Conservation (phyloP, 805 yeast species). For the Ogataea henricii region DNA sequence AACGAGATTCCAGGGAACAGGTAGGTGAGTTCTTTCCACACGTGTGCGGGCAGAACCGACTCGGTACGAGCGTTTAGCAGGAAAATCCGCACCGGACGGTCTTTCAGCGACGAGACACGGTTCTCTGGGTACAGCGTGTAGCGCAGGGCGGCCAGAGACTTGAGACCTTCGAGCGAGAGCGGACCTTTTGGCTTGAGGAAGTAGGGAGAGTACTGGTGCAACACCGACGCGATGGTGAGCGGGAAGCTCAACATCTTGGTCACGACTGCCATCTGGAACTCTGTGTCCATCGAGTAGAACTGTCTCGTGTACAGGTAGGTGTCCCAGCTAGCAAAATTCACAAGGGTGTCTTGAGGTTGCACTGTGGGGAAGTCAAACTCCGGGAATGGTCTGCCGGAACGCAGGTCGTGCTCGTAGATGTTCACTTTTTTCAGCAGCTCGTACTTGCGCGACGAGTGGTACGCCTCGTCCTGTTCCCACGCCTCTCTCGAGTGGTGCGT, state of each 20-base stretch:
- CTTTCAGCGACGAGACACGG: constrained; percentile 63
- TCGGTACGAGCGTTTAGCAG: constrained; percentile 92
- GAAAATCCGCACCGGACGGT: constrained; percentile 87
- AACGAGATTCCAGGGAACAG: constrained; percentile 80
- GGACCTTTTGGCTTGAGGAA: constrained; percentile 82
- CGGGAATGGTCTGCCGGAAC: constrained; percentile 92
- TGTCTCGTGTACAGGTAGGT: constrained; percentile 88
- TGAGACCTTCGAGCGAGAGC: constrained; percentile 86
- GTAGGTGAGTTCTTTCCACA: constrained; percentile 91
- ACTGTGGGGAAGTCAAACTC: constrained; percentile 91
- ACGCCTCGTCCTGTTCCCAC: constrained; percentile 78
- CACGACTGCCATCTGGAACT: constrained; percentile 91
- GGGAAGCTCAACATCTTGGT: constrained; percentile 95
- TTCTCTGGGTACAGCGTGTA: constrained; percentile 83
- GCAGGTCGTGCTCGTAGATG: constrained; percentile 89
- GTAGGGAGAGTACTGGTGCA: constrained; percentile 88
- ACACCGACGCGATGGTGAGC: constrained; percentile 77
- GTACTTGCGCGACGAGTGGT: constrained; percentile 67
- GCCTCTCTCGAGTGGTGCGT: constrained; percentile 91
- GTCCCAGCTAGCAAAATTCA: constrained; percentile 89
- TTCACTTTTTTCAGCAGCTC: constrained; percentile 83
- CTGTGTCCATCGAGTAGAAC: constrained; percentile 95
- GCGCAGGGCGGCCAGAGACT: constrained; percentile 88
- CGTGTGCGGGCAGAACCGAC: constrained; percentile 88
- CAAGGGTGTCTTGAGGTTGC: constrained; percentile 71